Base-by-base conservation (phyloP, 306 rosid species). In the Fragaria vesca region DNA sequence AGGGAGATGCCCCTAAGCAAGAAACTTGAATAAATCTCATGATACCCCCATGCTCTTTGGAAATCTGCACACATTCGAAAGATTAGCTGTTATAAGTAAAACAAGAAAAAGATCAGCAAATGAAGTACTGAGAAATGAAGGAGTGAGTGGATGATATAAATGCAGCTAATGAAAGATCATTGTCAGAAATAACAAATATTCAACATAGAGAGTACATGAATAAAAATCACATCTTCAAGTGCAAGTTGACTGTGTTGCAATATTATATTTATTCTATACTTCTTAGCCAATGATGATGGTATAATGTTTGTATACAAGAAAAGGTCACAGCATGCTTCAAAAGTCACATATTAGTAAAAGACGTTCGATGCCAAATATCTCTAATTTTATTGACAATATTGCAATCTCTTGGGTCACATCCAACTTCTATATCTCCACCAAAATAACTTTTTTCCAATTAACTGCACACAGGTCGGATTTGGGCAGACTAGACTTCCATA, bases 1-100 rank as follows among this genome's bases (percentile, higher is more conserved):
- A 93, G 68, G 97, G 55, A 86, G 97, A 91, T 48, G 97, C 92
- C 73, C 99, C 99, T 80, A 95, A 89, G 80, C 87, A 82, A 81
- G 99, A 95, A 86, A 95, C 96, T 81, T 95, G 99, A 66, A 95
- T 80, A 73, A 89, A 95, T 85, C 99, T 88, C 89, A 85, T 79
- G 82, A 95, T 95, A 79, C 99, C 99, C 80, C 99, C 99, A 48
- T 95, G 99, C 75, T 95, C 99, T 84, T 91, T 91, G 77, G 99
- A 88, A 86, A 95, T 87, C 99, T 95, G 93, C 85, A 86, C 17
- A 69, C 71, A 60, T 38, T 75, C 38, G 65, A 79, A 68, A 50
- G 58, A 28, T 21, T 32, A 4, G 36, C 7, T 2, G 32, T 6
- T 66, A 40, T 4, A 20, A 36, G 24, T 42, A 61, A 36, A 26